phyloP scores from a whole-genome alignment of 805 yeast genomes.

The Saturnispora sekii region DNA sequence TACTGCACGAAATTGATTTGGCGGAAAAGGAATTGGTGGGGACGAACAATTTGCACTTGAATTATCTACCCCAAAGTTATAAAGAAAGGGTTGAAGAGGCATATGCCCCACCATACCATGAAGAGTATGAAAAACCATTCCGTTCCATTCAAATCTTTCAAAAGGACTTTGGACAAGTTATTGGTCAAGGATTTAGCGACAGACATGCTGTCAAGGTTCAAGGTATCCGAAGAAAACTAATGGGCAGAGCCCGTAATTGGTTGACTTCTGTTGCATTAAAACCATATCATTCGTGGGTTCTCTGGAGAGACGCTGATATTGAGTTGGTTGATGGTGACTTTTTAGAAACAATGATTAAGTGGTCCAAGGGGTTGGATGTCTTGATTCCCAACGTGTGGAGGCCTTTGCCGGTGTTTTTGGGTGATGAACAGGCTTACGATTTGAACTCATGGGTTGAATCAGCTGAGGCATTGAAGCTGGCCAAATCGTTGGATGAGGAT shows the following conservation, averaged over 20 bases:
- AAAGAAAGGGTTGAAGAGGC: conserved; percentile 47
- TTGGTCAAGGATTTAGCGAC: conserved; percentile 79
- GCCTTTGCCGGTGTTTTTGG: conserved; percentile 87
- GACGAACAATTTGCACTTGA: conserved; percentile 51
- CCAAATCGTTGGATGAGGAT: conserved; percentile 57
- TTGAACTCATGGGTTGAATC: conserved; percentile 95
- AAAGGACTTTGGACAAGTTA: conserved; percentile 74
- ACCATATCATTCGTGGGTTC: conserved; percentile 85
- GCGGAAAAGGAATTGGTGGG: conserved; percentile 34
- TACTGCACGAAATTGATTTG: conserved; percentile 35
- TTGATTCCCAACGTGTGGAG: conserved; percentile 92
- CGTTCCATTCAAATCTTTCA: conserved; percentile 71
- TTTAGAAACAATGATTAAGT: conserved; percentile 63
- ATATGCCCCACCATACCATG: conserved; percentile 58
- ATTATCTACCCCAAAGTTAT: conserved; percentile 59
- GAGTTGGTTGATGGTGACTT: conserved; percentile 75
- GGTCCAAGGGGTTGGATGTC: conserved; percentile 49
- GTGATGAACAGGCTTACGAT: conserved; percentile 90
- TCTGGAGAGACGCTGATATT: conserved; percentile 84
- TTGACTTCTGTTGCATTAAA: conserved; percentile 60
- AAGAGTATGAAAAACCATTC: conserved; percentile 57
- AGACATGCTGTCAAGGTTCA: conserved; percentile 80
- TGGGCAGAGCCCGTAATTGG: conserved; percentile 89
- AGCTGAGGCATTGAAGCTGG: conserved; percentile 61
- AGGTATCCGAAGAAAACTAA: conserved; percentile 71